Evolutionary conservation across 129 eudicot genomes (phyloP), one percentile per base, ranked within the genome.

Genomic region (Deinandra increscens): DNA sequence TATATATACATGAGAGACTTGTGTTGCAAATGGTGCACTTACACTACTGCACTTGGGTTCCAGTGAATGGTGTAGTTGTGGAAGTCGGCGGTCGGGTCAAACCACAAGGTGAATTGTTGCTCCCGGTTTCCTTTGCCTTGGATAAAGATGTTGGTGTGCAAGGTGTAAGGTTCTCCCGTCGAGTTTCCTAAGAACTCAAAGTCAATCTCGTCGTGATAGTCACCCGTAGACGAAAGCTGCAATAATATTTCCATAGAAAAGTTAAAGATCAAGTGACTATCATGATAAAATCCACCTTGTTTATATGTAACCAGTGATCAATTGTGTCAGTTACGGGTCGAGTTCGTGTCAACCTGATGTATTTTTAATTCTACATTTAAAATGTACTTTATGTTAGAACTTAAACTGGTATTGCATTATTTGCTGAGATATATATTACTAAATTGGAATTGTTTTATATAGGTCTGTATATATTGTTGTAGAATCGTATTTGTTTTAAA

Each of bases 11-110:
- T 26, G 31, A 26, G 31, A 26, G 31, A 26, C 31, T 26, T 26
- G 39, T 36, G 39, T 36, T 5, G 13, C 18, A 4, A 10, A 12
- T 29, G 66, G 13, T 53, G 7, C 17, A 77, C 86, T 85, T 85
- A 82, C 95, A 82, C 95, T 31, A 84, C 80, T 23, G 60, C 75
- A 0, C 67, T 61, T 23, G 87, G 87, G 75, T 77, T 87, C 95
- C 95, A 88, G 45, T 74, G 85, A 20, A 84, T 88, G 69, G 95
- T 88, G 84, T 88, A 88, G 74, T 82, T 82, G 79, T 88, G 95
- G 75, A 66, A 88, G 54, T 78, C 95, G 1, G 77, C 70, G 18
- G 86, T 80, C 44, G 95, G 88, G 75, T 88, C 91, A 37, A 88
- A 88, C 95, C 91, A 85, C 33, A 73, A 73, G 20, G 79, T 69